A percentile compares a stretch with the other conserved stretches of the same genome.
Conservation (phyloP, 805 yeast species). For the Torulaspora gathmanii region DNA sequence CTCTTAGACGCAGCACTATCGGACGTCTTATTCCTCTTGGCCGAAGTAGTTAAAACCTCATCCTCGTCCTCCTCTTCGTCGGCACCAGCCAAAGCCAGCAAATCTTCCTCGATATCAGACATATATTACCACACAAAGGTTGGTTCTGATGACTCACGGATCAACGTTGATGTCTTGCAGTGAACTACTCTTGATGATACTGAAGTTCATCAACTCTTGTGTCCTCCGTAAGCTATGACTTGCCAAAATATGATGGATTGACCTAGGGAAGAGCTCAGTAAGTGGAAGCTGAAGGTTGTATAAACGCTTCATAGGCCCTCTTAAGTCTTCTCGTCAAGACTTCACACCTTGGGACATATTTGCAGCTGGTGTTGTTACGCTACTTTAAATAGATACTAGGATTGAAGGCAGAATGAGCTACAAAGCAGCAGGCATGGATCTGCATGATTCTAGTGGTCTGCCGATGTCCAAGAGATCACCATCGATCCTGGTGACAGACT, state of each 20-base stretch:
- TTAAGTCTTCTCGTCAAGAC: background rate
- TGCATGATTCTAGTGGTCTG: background rate
- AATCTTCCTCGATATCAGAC: conserved; percentile 92
- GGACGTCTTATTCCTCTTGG: conserved; percentile 28
- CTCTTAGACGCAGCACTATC: conserved; percentile 34
- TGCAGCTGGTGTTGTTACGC: too few species aligned
- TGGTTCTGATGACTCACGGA: too few species aligned
- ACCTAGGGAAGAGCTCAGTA: background rate
- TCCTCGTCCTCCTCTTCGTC: conserved; percentile 46
- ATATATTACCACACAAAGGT: conserved; percentile 33
- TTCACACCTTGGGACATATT: too few species aligned
- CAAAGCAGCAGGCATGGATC: conserved; percentile 4
- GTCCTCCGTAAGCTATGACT: background rate
- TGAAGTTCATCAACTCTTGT: background rate
- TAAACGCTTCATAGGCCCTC: background rate
- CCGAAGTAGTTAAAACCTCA: conserved; percentile 27
- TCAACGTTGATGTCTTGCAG: too few species aligned
- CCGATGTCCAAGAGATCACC: conserved; percentile 72
- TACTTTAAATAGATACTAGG: background rate
- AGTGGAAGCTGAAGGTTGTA: background rate
- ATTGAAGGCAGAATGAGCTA: conserved; percentile 10
- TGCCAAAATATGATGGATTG: background rate
- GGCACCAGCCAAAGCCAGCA: conserved; percentile 89
- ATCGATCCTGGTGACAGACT: conserved; percentile 87
- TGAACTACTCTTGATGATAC: too few species aligned